Percentiles rank a stretch among this genome's conserved stretches.
Evolutionary conservation across 768 basidiomycete species (phyloP).

Genomic region (Leccinum broughii): DNA sequence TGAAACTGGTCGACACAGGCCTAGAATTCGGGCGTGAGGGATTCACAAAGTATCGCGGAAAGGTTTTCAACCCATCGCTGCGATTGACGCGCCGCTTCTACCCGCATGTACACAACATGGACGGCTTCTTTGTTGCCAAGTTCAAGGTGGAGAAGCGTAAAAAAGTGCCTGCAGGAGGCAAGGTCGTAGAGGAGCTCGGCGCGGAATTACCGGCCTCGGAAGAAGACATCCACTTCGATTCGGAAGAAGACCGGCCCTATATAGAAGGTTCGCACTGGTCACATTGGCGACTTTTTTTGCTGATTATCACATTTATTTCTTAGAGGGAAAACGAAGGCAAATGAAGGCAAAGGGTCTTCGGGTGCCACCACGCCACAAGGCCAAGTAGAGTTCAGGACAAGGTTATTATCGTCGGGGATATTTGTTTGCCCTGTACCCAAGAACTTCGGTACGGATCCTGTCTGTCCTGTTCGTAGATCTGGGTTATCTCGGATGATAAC

Average conservation of each 20-base stretch:
- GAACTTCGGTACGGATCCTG: background rate
- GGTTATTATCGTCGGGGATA: constrained; percentile 12
- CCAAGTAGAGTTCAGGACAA: constrained; percentile 24
- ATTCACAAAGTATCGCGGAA: constrained; percentile 87
- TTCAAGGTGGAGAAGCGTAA: constrained; percentile 87
- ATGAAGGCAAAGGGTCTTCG: constrained; percentile 77
- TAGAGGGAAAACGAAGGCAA: constrained; percentile 72
- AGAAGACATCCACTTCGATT: constrained; percentile 59
- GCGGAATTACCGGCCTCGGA: constrained; percentile 29
- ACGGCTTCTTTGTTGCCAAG: constrained; percentile 98
- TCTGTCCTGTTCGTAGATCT: constrained; percentile 2
- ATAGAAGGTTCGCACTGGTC: constrained; percentile 66
- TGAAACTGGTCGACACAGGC: constrained; percentile 88
- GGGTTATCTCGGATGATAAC: background rate
- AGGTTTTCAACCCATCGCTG: constrained; percentile 79
- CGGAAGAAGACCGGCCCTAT: constrained; percentile 72
- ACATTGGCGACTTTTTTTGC: background rate
- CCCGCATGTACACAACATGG: constrained; percentile 99
- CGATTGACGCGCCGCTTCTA: constrained; percentile 87
- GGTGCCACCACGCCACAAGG: constrained; percentile 54
- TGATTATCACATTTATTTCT: constrained; percentile 2
- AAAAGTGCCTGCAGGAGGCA: constrained; percentile 44
- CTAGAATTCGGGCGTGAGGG: constrained; percentile 93
- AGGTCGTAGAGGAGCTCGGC: constrained; percentile 22
- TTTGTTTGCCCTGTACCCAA: constrained; percentile 7